These are phyloP conservation scores for Juncus inflexus DNA, from an alignment of 176 grass and related monocot species.

Conservation along the genomic window DNA sequence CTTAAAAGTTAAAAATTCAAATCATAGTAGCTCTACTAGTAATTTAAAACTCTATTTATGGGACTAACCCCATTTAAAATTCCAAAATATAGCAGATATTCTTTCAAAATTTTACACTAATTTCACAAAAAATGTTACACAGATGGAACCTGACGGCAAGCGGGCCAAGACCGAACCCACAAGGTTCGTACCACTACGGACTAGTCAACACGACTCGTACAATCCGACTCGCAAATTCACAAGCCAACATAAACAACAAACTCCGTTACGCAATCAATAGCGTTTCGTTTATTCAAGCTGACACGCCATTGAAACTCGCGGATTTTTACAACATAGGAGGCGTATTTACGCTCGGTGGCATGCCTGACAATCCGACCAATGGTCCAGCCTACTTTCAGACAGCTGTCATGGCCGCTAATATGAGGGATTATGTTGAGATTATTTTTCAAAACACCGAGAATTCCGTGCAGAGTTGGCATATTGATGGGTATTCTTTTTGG, in stretches of 20 bases:
- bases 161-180: constrained; percentile 95
- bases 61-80: too few relatives aligned
- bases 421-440: constrained; percentile 81
- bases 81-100: too few relatives aligned
- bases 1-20: too few relatives aligned
- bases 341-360: constrained; percentile 69
- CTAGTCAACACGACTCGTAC: constrained; percentile 86
- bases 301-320: constrained; percentile 82
- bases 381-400: constrained; percentile 71
- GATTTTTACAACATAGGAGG: constrained; percentile 89
- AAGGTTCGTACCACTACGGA: constrained; percentile 93
- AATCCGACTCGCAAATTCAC: constrained; percentile 66
- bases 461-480: constrained; percentile 81
- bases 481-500: constrained; percentile 88
- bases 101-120: neutral
- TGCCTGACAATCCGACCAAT: constrained; percentile 54
- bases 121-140: constrained; percentile 11
- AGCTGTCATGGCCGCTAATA: constrained; percentile 71
- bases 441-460: constrained; percentile 75
- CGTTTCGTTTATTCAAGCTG: constrained; percentile 62
- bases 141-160: constrained; percentile 93
- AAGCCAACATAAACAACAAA: constrained; percentile 61
- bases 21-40: too few relatives aligned
- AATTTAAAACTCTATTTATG: too few relatives aligned
- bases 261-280: constrained; percentile 91